Evolutionary conservation across 352 stramenopile genomes (phyloP).

Genomic region (Phytophthora colocasiae): DNA sequence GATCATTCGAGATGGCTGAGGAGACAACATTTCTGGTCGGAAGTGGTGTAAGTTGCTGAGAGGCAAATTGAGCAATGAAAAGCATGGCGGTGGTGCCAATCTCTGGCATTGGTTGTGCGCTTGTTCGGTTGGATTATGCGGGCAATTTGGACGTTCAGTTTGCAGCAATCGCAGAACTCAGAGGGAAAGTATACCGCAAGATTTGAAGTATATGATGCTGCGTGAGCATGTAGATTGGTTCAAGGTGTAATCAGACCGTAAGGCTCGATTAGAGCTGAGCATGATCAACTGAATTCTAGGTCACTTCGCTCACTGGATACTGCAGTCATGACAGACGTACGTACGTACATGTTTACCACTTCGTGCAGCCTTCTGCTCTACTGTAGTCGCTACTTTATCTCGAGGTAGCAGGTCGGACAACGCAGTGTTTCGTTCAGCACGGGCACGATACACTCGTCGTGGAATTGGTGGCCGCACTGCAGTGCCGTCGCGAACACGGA

Average conservation of each 20-base stretch:
- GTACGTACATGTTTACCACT: constrained; percentile 8
- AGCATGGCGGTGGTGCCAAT: constrained; percentile 7
- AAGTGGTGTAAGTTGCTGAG: constrained; percentile 3
- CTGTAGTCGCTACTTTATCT: constrained; percentile 29
- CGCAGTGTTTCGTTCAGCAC: constrained; percentile 43
- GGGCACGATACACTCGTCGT: constrained; percentile 53
- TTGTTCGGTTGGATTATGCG: constrained; percentile 35
- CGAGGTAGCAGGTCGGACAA: constrained; percentile 44
- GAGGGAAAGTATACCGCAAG: constrained; percentile 8
- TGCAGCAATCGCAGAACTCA: constrained; percentile 19
- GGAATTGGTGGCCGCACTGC: constrained; percentile 44
- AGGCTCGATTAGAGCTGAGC: constrained; percentile 16
- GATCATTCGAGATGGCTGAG: constrained; percentile 11
- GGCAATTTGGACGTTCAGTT: background rate
- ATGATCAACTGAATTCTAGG: constrained; percentile 2
- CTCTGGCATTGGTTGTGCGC: constrained; percentile 14
- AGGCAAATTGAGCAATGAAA: constrained; percentile 31
- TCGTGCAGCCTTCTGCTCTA: constrained; percentile 4
- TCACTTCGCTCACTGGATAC: constrained; percentile 6
- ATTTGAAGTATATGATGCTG: constrained; percentile 17
- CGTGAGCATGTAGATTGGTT: constrained; percentile 10
- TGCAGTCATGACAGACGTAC: constrained; percentile 8
- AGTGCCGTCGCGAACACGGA: constrained; percentile 39
- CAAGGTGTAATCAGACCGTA: constrained; percentile 23
- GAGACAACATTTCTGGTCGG: constrained; percentile 8